Evolutionary conservation across 805 yeast species (phyloP).

Genomic region (Candida berthetii): DNA sequence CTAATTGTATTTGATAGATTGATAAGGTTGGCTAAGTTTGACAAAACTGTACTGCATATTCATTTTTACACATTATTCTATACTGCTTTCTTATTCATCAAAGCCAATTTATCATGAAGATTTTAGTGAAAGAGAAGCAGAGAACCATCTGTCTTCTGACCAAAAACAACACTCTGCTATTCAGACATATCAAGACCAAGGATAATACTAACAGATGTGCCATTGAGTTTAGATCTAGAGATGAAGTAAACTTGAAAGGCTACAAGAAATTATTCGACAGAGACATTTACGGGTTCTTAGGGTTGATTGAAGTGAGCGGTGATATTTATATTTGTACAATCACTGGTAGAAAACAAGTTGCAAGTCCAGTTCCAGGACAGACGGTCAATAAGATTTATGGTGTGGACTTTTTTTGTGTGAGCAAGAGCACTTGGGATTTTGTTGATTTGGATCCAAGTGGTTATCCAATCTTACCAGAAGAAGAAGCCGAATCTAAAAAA

Average conservation of each 20-base stretch:
- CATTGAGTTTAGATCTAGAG: constrained; percentile 39
- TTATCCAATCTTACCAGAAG: constrained; percentile 42
- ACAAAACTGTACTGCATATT: too few species aligned
- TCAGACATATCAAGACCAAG: constrained; percentile 31
- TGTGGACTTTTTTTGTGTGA: constrained; percentile 84
- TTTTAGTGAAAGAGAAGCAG: constrained; percentile 26
- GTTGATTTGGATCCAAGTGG: constrained; percentile 65
- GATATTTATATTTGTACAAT: constrained; percentile 75
- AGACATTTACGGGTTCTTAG: constrained; percentile 65
- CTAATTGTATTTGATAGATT: too few species aligned
- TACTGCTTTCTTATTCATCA: too few species aligned
- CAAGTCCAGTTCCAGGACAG: constrained; percentile 76
- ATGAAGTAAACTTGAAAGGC: constrained; percentile 27
- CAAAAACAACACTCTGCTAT: constrained; percentile 36
- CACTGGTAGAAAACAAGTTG: constrained; percentile 71
- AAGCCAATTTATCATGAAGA: too few species aligned
- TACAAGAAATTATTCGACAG: constrained; percentile 37
- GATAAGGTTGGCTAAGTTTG: too few species aligned
- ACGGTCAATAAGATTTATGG: constrained; percentile 71
- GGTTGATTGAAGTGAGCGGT: constrained; percentile 63
- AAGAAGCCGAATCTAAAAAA: constrained; percentile 18
- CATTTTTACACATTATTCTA: too few species aligned
- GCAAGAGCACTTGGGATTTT: constrained; percentile 74
- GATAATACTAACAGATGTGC: constrained; percentile 32
- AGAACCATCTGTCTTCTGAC: constrained; percentile 38